Base-by-base conservation (phyloP, 257 asterid genomes). In the Ilex aquifolium region DNA sequence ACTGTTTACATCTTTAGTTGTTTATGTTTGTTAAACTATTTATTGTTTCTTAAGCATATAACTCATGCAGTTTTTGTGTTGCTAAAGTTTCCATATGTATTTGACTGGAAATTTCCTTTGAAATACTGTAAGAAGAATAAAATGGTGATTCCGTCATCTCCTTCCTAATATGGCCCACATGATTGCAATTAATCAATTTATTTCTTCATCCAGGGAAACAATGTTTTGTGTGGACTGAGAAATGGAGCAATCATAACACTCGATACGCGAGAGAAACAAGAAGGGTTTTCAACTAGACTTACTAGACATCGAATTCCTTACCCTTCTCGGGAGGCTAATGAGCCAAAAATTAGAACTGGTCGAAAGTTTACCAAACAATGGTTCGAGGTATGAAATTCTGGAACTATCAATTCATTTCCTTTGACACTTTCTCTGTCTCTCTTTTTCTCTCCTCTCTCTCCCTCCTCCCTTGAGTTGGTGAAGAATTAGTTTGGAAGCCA, bases 231-330 rank as follows among this genome's bases (percentile, higher is more conserved):
- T 70, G 99, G 99, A 57, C 79, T 90, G 72, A 88, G 99, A 72
- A 93, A 80, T 80, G 97, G 97, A 76, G 72, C 80, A 60, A 85
- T 93, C 68, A 48, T 84, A 72, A 73, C 81, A 6, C 82, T 87
- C 67, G 99, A 93, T 61, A 64, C 84, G 74, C 99, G 99, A 65
- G 83, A 82, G 70, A 85, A 79, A 76, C 91, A 78, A 50, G 86
- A 62, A 71, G 89, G 67, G 39, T 59, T 40, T 67, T 53, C 76
- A 64, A 61, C 62, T 61, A 64, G 60, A 61, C 70, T 74, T 58
- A 55, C 68, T 30, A 66, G 48, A 7, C 63, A 51, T 56, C 51
- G 31, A 60, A 56, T 53, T 68, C 72, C 65, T 7, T 54, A 14
- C 53, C 68, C 39, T 62, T 16, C 10, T 53, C 29, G 7, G 10